Evolutionary conservation across 495 filamentous ascomycete species (phyloP).

Genomic region (Chlorociboria aeruginascens): DNA sequence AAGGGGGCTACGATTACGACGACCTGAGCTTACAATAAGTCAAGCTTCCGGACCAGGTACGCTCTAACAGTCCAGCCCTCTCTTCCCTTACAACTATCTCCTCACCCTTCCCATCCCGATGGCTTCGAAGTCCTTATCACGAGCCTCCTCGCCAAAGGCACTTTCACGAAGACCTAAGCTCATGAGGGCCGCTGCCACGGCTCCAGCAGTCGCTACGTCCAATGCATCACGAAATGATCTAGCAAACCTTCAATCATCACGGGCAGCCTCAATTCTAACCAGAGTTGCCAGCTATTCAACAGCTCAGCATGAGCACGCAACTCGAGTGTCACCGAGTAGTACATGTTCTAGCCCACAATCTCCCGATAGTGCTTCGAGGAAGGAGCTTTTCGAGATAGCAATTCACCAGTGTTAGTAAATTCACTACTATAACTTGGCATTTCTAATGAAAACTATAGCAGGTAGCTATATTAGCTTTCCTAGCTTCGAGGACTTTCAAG

Average conservation of each 20-base stretch:
- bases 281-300: constrained; percentile 35
- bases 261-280: constrained; percentile 38
- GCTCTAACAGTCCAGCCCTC: background rate
- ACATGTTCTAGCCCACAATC: constrained; percentile 13
- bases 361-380: constrained; percentile 6
- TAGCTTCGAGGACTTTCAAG: constrained; percentile 34
- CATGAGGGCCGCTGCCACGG: constrained; percentile 37
- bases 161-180: constrained; percentile 30
- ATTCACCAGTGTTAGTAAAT: constrained; percentile 14
- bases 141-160: constrained; percentile 3
- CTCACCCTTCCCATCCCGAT: background rate
- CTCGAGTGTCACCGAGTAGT: background rate
- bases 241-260: constrained; percentile 29
- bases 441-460: constrained; percentile 3
- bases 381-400: constrained; percentile 24
- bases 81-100: background rate
- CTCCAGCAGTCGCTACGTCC: constrained; percentile 41
- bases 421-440: background rate
- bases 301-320: constrained; percentile 5
- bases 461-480: constrained; percentile 45
- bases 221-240: constrained; percentile 37
- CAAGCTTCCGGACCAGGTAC: background rate
- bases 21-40: background rate
- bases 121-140: constrained; percentile 8
- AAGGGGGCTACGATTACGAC: too few species aligned